A percentile compares a stretch with the other conserved stretches of the same genome.
phyloP scores from a whole-genome alignment of 768 basidiomycete species.

The Mrakia gelida region DNA sequence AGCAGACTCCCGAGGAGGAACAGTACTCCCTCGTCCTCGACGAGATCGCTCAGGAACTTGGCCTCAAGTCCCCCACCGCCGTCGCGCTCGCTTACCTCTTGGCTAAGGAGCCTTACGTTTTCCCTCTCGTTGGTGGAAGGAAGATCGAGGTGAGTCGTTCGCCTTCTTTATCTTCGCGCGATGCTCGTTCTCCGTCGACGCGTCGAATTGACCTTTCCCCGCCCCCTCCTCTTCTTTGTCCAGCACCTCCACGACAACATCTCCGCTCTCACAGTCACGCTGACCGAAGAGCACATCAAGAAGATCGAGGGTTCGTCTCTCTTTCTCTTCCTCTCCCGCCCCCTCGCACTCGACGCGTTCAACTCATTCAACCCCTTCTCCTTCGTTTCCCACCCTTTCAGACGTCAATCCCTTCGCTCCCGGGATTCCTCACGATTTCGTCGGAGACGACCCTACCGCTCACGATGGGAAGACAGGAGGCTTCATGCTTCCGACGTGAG shows the following conservation, averaged over 20 bases:
- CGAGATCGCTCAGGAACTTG: constrained; percentile 16
- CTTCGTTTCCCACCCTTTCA: no score
- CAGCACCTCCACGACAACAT: constrained; percentile 29
- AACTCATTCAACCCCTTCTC: no score
- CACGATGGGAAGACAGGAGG: not conserved
- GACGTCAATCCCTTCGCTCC: constrained; percentile 13
- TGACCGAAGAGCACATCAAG: constrained; percentile 10
- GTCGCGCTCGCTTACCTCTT: constrained; percentile 25
- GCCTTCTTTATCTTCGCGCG: not conserved
- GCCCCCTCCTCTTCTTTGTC: not conserved
- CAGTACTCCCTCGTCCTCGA: not conserved
- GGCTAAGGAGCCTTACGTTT: constrained; percentile 24
- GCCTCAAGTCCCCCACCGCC: constrained; percentile 8
- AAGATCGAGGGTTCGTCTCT: constrained; percentile 15
- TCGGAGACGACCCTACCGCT: constrained; percentile 16
- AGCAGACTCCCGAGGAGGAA: constrained; percentile 26
- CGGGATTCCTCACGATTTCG: constrained; percentile 21
- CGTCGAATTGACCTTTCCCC: not conserved
- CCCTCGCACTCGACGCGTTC: not conserved
- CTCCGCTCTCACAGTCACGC: constrained; percentile 9
- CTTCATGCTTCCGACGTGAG: not conserved
- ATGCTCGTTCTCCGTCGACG: no score
- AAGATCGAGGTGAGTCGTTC: constrained; percentile 14
- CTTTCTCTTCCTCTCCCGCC: not conserved
- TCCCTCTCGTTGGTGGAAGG: constrained; percentile 28